Evolutionary conservation across 192 early-diverging fungal genomes (phyloP), one percentile per base, ranked within the genome.

Genomic region (Pilobolus umbonatus): DNA sequence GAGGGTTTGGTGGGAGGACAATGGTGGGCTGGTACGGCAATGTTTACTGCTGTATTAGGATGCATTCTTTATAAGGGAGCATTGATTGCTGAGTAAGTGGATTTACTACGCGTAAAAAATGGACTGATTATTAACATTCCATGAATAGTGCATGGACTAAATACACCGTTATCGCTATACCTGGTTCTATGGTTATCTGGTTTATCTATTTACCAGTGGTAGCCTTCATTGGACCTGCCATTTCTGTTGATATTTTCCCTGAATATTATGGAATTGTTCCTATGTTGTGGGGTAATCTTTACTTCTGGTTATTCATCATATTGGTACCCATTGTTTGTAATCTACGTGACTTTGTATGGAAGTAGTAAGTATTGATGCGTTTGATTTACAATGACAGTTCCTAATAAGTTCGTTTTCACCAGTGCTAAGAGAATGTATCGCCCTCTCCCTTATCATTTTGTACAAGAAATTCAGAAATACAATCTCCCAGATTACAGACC

Each of bases 401-500:
- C 17, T 36, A 36, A 32, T 31, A 15, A 4, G 5, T 35, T 35
- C 11, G 5, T 35, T 35, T 35, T 11, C 10, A 34, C 43, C 4
- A 57, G 90, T 48, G 44, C 58, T 28, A 81, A 81, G 50, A 84
- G 94, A 35, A 89, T 89, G 74, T 91, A 88, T 67, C 69, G 78
- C 29, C 83, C 95, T 21, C 61, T 84, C 49, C 78, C 88, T 11
- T 98, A 98, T 71, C 97, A 99, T 67, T 92, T 94, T 67, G 89
- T 97, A 40, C 95, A 98, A 75, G 97, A 99, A 76, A 99, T 99
- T 57, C 91, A 98, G 74, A 97, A 96, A 75, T 93, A 89, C 83
- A 98, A 99, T 73, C 92, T 99, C 54, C 97, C 94, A 22, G 97
- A 99, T 68, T 95, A 95, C 65, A 83, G 95, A 35, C 97, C 97